phyloP scores from a whole-genome alignment of 192 early-diverging fungal genomes.

The Lunasporangiospora selenospora region DNA sequence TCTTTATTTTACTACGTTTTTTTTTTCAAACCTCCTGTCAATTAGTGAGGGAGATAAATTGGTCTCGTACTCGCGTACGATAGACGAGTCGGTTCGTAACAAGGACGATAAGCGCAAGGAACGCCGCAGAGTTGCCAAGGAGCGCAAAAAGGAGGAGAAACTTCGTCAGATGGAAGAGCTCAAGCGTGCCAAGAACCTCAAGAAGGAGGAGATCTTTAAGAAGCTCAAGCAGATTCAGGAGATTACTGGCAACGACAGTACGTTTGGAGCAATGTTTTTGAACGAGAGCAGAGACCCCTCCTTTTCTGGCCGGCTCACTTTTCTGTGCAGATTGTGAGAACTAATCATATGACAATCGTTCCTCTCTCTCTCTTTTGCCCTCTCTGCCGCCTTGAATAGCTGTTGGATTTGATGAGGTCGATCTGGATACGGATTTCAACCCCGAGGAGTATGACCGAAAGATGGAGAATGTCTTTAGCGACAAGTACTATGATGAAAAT shows the following conservation, averaged over 20 bases:
- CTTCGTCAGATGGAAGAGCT: conserved; percentile 80
- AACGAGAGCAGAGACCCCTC: no score
- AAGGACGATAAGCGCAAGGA: conserved; percentile 82
- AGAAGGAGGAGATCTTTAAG: conserved; percentile 85
- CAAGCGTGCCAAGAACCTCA: conserved; percentile 90
- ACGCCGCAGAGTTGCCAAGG: conserved; percentile 71
- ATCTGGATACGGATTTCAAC: conserved; percentile 94
- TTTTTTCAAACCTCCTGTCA: not conserved
- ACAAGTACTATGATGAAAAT: conserved; percentile 65
- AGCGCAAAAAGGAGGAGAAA: conserved; percentile 80
- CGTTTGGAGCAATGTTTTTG: not conserved
- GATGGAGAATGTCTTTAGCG: conserved; percentile 84
- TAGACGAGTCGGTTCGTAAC: conserved; percentile 84
- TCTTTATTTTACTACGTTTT: conserved; percentile 1
- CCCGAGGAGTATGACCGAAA: conserved; percentile 83
- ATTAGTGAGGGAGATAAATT: conserved; percentile 67
- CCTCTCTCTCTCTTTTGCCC: not conserved
- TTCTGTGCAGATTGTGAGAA: not conserved
- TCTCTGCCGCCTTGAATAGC: no score
- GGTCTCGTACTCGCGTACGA: conserved; percentile 79
- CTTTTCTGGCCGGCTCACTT: not conserved
- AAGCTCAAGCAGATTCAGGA: conserved; percentile 86
- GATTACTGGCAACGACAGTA: conserved; percentile 77
- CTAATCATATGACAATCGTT: not conserved
- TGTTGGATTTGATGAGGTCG: conserved; percentile 78